A percentile compares a stretch with the other conserved stretches of the same genome.
Evolutionary conservation across 1,284 basidiomycete species (phyloP).

Genomic region (Cryptococcus depauperatus): DNA sequence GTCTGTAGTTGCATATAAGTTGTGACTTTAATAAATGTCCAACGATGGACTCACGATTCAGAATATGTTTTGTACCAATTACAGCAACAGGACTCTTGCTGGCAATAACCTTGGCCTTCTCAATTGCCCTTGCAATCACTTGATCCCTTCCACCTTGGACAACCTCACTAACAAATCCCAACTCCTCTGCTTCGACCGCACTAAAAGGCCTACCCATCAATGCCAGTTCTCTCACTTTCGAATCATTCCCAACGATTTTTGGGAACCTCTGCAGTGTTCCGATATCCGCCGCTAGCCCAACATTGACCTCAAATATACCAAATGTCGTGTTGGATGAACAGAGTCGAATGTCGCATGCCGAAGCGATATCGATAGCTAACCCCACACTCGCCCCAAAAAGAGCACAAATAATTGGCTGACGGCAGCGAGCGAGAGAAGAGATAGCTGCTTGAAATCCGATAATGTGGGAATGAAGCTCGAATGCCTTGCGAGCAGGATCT

Average conservation of each 20-base stretch:
- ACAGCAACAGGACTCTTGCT: constrained; percentile 75
- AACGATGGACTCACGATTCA: constrained; percentile 41
- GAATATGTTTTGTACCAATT: constrained; percentile 67
- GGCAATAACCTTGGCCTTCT: constrained; percentile 61
- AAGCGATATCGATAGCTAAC: constrained; percentile 62
- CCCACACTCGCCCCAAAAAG: constrained; percentile 70
- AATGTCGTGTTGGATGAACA: constrained; percentile 59
- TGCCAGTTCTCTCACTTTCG: constrained; percentile 69
- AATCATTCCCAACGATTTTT: constrained; percentile 71
- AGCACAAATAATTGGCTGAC: constrained; percentile 77
- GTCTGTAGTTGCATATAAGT: constrained; percentile 45
- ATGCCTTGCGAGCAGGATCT: constrained; percentile 54
- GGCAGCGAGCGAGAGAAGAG: constrained; percentile 59
- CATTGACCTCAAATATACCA: constrained; percentile 82
- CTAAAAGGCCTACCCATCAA: constrained; percentile 68
- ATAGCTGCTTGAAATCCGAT: constrained; percentile 65
- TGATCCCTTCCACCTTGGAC: constrained; percentile 58
- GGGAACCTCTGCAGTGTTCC: constrained; percentile 80
- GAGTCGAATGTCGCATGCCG: constrained; percentile 73
- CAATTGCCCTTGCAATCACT: constrained; percentile 54
- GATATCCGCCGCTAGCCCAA: constrained; percentile 83
- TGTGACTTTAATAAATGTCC: neutral
- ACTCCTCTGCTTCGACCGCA: constrained; percentile 58
- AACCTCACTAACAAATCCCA: constrained; percentile 71
- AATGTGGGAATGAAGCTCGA: constrained; percentile 51